phyloP scores from a whole-genome alignment of 139 green algal species.

The Micromonas commoda region DNA sequence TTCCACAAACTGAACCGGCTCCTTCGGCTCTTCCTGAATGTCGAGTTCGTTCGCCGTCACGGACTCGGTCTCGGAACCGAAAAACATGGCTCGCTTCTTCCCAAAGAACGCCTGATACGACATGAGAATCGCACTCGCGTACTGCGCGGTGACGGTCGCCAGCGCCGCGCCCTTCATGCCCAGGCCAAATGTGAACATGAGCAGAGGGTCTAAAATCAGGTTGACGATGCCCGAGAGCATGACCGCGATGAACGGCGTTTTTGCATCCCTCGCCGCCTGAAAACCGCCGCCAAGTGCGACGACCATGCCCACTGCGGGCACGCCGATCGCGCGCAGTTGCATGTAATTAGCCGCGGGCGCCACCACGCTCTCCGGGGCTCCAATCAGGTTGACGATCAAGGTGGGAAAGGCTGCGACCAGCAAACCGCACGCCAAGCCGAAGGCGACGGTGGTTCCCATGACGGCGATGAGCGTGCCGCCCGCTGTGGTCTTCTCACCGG shows the following conservation, averaged over 20 bases:
- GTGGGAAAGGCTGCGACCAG: neutral
- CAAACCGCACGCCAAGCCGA: neutral
- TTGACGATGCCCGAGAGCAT: neutral
- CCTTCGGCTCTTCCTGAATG: no score
- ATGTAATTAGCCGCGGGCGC: neutral
- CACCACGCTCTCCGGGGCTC: neutral
- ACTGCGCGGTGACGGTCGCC: neutral
- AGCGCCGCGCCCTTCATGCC: neutral
- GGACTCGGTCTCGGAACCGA: no score
- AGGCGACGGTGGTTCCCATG: neutral
- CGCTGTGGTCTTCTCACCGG: no score
- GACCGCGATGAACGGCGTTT: neutral
- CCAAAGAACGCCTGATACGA: neutral
- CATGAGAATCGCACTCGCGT: neutral
- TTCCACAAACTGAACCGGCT: no score
- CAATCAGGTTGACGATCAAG: neutral
- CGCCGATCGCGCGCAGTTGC: neutral
- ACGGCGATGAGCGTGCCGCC: neutral
- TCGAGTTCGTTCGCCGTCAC: no score
- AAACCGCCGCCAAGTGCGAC: neutral
- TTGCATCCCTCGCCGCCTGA: neutral
- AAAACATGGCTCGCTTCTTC: no score
- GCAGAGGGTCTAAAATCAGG: neutral
- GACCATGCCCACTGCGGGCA: neutral
- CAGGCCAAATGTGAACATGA: neutral